Evolutionary conservation across 805 yeast species (phyloP), one percentile per base, ranked within the genome.

Genomic region (Cyberlindnera japonica): DNA sequence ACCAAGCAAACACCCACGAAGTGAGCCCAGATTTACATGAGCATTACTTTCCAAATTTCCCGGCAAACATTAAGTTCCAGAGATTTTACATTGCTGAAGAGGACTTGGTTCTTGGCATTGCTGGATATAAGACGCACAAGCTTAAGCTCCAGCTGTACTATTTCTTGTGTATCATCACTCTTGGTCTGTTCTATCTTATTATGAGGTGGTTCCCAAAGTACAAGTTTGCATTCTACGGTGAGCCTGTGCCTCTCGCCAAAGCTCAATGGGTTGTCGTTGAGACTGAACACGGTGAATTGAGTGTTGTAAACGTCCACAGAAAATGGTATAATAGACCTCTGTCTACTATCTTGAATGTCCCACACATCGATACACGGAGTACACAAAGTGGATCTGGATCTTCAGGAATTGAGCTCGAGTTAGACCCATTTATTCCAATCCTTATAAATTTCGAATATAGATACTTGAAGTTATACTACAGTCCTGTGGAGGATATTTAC

Each of bases 261-360:
- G 83, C 96, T 23, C 95, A 89, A 54, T 87, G 96, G 93, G 83
- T 90, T 13, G 95, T 89, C 14, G 72, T 93, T 18, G 99, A 93
- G 63, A 95, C 88, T 51, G 97, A 90, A 59, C 83, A 78, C 69
- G 98, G 97, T 15, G 95, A 88, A 52, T 71, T 93, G 46, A 71
- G 75, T 26, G 73, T 82, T 15, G 72, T 77, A 4, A 59, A 65
- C 3, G 78, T 93, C 12, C 54, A 66, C 1, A 74, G 82, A 48
- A 63, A 65, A 32, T 73, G 85, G 68, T 86, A 82, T 55, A 81
- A 83, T 52, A 77, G 85, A 51, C 71, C 86, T 10, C 55, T 91
- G 24, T 83, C 95, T 2, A 75, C 84, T 0, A 77, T 86, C 20
- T 72, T 91, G 51, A 61, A 64, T 27, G 56, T 57, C 10, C 60